Evolutionary conservation across 768 basidiomycete genomes (phyloP), one percentile per base, ranked within the genome.

Genomic region (Paxillus ammoniavirescens): DNA sequence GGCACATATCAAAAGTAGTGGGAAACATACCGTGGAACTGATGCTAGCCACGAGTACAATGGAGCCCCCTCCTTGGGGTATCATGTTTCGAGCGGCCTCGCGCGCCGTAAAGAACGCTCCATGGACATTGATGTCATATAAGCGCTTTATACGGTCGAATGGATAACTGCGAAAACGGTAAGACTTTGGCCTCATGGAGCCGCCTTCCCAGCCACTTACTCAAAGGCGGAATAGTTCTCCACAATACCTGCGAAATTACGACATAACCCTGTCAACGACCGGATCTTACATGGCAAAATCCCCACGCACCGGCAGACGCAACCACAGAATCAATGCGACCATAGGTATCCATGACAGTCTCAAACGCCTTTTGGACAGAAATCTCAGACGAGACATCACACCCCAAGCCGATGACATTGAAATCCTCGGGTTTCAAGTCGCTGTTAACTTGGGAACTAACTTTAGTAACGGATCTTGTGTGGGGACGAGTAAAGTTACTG

Each of bases 91-190:
- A 43, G 94, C 95, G 2, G 91, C 95, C 71, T 98, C 94, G 26
- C 96, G 86, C 9, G 96, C 96, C n/a, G 93, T 96, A 74, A 88
- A 96, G 75, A 91, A 95, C 13, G 85, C 84, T 51, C 94, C 95
- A 67, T 97, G 91, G 41, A 98, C 90, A 65, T 98, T 98, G 76
- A 98, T 83, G 63, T 93, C 92, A 66, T 88, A 91, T 51, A 98
- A 75, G 51, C 84, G 82, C 68, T 86, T 87, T 62, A 93, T 83
- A 48, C 89, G 86, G 57, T 93, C 88, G 49, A 85, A 82, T 3
- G 95, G 95, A 73, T 98, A 93, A 43, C 89, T 91, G 46, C 38
- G 35, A 52, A n/a, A 43, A 47, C 17, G 23, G 38, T 18, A 21
- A 14, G 15, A 7, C 3, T 62, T 35, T 65, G 67, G 49, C 18